Evolutionary conservation across 2,329 filamentous ascomycete species (phyloP), one percentile per base, ranked within the genome.

Genomic region (Penicillium frequentans): DNA sequence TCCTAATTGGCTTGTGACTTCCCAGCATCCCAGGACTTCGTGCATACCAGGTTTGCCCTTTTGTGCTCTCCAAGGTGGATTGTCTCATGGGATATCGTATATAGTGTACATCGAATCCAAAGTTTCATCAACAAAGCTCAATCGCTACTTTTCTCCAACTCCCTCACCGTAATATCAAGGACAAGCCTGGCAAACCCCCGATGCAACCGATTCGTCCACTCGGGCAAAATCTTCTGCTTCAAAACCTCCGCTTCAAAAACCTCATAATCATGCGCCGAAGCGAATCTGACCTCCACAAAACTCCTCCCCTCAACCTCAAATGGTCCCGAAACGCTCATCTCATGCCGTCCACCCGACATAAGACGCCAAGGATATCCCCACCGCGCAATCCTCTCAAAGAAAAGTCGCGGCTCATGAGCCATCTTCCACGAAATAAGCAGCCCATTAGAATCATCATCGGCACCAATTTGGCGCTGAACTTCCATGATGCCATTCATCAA

Each of bases 341-440:
- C 53, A 55, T 49, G 46, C 7, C 46, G 27, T 24, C 46, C 46
- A 23, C 46, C 46, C 9, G 45, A 49, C 46, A 63, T 57, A 51
- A 63, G 47, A 3, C 62, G 69, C 64, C 64, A 71, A 9, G 68
- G 68, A 58, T 70, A 72, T 9, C 69, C 69, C 68, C 66, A 70
- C 0, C 52, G 53, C 0, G 66, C 55, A 42, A 69, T 64, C 39
- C 35, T 58, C 44, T 70, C 69, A 35, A 70, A 71, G 52, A 71
- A 67, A 5, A 45, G 11, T 0, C 69, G 59, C 5, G 60, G 58
- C 7, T 23, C 56, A 27, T 64, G 57, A 0, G 69, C 33, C 23
- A 70, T 54, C 3, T 13, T 39, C 65, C 64, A 68, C 0, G 61
- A 61, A 11, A 66, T 31, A 1, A 71, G 52, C 2, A 71, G 42